Base-by-base conservation (phyloP, 495 filamentous ascomycete species). In the Podospora conica region DNA sequence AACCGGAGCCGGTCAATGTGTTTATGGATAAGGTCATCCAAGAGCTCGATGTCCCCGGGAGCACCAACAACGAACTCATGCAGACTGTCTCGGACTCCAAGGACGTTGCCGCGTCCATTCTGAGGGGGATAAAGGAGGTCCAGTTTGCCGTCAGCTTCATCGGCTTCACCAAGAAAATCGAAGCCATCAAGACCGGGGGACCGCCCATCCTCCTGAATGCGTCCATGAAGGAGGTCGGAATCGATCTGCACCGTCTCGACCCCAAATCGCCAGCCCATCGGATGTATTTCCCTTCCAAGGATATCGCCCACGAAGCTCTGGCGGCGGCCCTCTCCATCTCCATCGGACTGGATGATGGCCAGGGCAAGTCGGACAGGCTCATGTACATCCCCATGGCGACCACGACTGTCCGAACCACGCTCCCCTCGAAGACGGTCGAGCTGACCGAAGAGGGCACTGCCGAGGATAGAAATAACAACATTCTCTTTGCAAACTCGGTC, bases 301-400 rank as follows among this genome's bases (percentile, higher is more conserved):
- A 97, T 70, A 86, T 97, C 68, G 95, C 95, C 21, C 95, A 99
- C 73, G 93, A 99, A 81, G 95, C 95, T 23, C 83, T 99, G 55
- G 82, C 96, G 28, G 93, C 95, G 20, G 95, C 92, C 6, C 89
- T 97, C 22, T 96, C 95, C 6, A 88, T 98, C 40, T 93, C 93
- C 2, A 83, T 97, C 64, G 95, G 92, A 65, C 81, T 99, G 55
- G 93, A 96, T 71, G 91, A 97, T 76, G 91, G 91, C 25, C 84
- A 87, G 18, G 90, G 90, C 10, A 91, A 91, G 74, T 87, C 90
- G 0, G 91, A 97, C 73, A 88, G 92, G 67, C 84, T 99, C 62
- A 80, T 96, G 18, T 98, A 98, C 75, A 87, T 99, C 28, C 95
- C 95, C 0, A 99, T 99, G 96, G 91, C 94, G 25, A 99, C 95